Evolutionary conservation across 495 filamentous ascomycete species (phyloP), one percentile per base, ranked within the genome.

Genomic region (Astrothelium subdiscretum): DNA sequence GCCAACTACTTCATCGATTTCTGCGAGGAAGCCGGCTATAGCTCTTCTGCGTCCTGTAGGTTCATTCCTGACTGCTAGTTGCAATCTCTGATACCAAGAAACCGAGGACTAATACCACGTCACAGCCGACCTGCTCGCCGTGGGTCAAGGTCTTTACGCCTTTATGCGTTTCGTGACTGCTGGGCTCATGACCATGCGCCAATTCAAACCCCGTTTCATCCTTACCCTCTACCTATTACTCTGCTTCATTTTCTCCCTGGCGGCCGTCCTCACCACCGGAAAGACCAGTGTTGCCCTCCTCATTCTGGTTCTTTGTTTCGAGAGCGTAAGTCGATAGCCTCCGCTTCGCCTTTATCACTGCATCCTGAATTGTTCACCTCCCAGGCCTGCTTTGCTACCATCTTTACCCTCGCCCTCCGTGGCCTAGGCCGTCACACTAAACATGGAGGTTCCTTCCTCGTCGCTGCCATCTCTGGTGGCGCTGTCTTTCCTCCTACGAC

Each of bases 1-100:
- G 85, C 80, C 38, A 84, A 87, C 35, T 88, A 82, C 73, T 87
- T 89, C 73, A 78, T 81, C 65, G 85, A 85, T 72, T 80, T 80
- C 65, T 73, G 76, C 58, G 75, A 80, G 32, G 74, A 75, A 24
- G 71, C 75, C 63, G 59, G 68, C 15, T 74, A 69, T 32, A 73
- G 75, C 8, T 59, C 71, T 32, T 72, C 68, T 10, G 79, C 82
- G 0, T 67, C 81, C 1, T 82, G 81, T 18, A 75, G 81, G 2
- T 85, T 84, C 67, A 43, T 69, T 59, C 59, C 67, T n/a, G 22
- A 67, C 67, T 35, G 62, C 60, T 69, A 4, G 62, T 62, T 0
- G 58, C 40, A 8, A 1, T 65, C 48, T 63, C 67, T 54, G 62
- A 66, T 31, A 51, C 57, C 31, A 61, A 62, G 58, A 15, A 15